Conservation (phyloP, 2,329 filamentous ascomycete species). For the Verticillium tricorpus region DNA sequence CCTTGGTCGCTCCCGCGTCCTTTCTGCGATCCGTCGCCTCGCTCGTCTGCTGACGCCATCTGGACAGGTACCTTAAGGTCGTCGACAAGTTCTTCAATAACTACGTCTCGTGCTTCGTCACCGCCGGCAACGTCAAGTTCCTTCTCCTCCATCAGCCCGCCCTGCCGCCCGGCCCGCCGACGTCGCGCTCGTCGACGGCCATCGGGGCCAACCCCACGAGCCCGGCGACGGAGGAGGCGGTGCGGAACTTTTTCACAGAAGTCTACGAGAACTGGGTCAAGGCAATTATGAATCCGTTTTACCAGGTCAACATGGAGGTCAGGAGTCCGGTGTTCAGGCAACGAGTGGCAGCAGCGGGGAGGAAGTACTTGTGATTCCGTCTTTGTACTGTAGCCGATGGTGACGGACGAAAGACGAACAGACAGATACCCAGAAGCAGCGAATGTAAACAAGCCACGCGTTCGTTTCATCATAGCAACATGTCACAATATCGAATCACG, state of each 20-base stretch:
- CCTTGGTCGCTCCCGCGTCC: conserved; percentile 3
- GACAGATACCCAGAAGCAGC: conserved; percentile 15
- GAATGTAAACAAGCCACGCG: neutral
- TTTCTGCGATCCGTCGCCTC: neutral
- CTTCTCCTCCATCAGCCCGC: conserved; percentile 85
- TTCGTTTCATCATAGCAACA: neutral
- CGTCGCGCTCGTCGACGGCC: conserved; percentile 58
- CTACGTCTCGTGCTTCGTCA: conserved; percentile 92
- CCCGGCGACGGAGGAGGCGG: conserved; percentile 89
- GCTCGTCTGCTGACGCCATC: too few species aligned
- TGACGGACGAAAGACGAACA: neutral
- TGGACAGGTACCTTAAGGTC: conserved; percentile 81
- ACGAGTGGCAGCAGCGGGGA: conserved; percentile 79
- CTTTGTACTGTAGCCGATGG: too few species aligned
- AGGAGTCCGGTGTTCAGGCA: conserved; percentile 80
- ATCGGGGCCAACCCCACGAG: conserved; percentile 81
- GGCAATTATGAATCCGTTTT: conserved; percentile 96
- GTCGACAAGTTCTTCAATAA: conserved; percentile 96
- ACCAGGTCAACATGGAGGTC: conserved; percentile 78
- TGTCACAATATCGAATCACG: neutral
- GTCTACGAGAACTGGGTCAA: conserved; percentile 98
- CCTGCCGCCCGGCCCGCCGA: conserved; percentile 27
- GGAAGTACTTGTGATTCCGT: conserved; percentile 74
- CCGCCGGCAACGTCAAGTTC: conserved; percentile 88
- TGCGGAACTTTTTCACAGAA: conserved; percentile 90